These are phyloP conservation scores for Leucoagaricus sp. DNA, from an alignment of 1,284 basidiomycete genomes.

Conservation along the genomic window DNA sequence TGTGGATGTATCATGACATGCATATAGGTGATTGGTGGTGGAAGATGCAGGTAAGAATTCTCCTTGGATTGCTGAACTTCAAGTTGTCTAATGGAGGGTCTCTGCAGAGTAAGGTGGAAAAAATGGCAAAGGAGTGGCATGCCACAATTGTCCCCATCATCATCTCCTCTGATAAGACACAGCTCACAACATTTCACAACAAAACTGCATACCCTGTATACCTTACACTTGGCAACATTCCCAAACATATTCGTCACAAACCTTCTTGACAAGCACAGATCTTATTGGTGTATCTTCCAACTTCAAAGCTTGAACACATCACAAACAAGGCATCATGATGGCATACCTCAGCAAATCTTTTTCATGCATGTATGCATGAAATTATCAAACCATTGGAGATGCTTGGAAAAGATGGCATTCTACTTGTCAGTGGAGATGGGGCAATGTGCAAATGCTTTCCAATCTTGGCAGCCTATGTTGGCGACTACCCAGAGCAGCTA, in stretches of 20 bases:
- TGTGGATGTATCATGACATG: slow-evolving; percentile 22
- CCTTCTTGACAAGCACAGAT: slow-evolving; percentile 36
- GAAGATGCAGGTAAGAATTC: slow-evolving; percentile 20
- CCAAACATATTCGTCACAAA: slow-evolving; percentile 37
- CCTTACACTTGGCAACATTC: slow-evolving; percentile 44
- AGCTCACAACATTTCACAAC: slow-evolving; percentile 34
- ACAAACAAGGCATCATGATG: slow-evolving; percentile 28
- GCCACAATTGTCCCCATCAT: slow-evolving; percentile 41
- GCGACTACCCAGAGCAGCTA: slow-evolving; percentile 32
- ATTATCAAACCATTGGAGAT: slow-evolving; percentile 19
- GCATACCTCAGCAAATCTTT: slow-evolving; percentile 34
- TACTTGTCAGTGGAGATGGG: slow-evolving; percentile 21
- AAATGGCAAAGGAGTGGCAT: slow-evolving; percentile 17
- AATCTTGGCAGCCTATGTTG: slow-evolving; percentile 21
- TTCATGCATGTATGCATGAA: slow-evolving; percentile 34
- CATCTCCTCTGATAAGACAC: slow-evolving; percentile 40
- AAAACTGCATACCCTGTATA: slow-evolving; percentile 44
- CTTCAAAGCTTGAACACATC: slow-evolving; percentile 33
- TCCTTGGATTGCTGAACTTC: neutral
- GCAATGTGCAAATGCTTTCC: slow-evolving; percentile 13
- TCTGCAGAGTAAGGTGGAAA: slow-evolving; percentile 27
- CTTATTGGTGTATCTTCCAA: slow-evolving; percentile 42
- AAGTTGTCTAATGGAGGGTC: neutral
- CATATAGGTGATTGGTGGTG: slow-evolving; percentile 28
- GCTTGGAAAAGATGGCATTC: slow-evolving; percentile 17